Base-by-base conservation (phyloP, 768 basidiomycete species). In the Ephemerocybe angulata region DNA sequence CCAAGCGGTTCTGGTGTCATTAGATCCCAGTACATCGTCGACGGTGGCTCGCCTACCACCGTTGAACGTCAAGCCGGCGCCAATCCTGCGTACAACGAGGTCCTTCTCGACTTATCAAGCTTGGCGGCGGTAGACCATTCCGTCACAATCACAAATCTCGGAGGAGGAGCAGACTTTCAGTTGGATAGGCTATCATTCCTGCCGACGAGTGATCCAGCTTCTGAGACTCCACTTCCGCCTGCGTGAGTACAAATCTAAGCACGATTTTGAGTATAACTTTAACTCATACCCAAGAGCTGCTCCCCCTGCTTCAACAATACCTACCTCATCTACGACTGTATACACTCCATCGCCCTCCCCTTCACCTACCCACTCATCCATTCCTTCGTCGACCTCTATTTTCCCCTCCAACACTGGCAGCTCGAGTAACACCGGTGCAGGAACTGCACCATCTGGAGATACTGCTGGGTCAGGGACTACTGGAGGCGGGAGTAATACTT, bases 141-240 rank as follows among this genome's bases (percentile, higher is more conserved):
- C 6, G 47, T 63, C 7, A 55, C 61, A 3, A 58, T 65, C 38
- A 61, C 60, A 22, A 60, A 61, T 40, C 50, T 25, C 22, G 51
- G 43, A 12, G 56, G 49, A 27, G 57, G 57, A 31, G 55, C 62
- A 5, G 63, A 62, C 22, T 61, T 63, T 37, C 48, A 55, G 55
- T 46, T 65, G 41, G 63, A 65, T 28, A 56, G 56, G 33, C 61
- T 65, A 33, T 56, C 60, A 27, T 65, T 19, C 21, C 12, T 21
- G 13, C n/a, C 42, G 5, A 22, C 42, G n/a, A 15, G 27, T 7
- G 42, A 44, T 44, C 42, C 42, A 17, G 33, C 10, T 10, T 35
- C 33, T 22, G 42, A 44, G n/a, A 21, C 4, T 22, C 42, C 42
- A 13, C 42, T 44, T 5, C 42, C 42, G 21, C 1, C 27, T 7